Evolutionary conservation across 495 filamentous ascomycete species (phyloP).

Genomic region (Lepraria neglecta): DNA sequence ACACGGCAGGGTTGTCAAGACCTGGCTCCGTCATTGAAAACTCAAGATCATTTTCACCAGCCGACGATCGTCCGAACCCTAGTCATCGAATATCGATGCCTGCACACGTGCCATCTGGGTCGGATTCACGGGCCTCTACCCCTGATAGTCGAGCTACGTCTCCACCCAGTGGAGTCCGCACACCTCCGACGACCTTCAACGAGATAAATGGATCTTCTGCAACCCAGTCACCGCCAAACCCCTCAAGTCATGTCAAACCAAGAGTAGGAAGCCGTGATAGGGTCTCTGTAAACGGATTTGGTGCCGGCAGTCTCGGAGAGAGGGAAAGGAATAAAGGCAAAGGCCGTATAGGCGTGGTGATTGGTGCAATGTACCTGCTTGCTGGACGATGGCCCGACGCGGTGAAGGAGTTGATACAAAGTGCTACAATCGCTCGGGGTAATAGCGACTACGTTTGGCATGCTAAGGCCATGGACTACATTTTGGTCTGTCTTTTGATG

Average conservation of each 20-base stretch:
- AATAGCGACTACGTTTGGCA: conserved; percentile 93
- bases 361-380: conserved; percentile 81
- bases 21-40: conserved; percentile 13
- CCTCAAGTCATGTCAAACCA: conserved; percentile 24
- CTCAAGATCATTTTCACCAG: conserved; percentile 21
- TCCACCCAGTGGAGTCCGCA: conserved; percentile 38
- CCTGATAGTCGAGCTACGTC: conserved; percentile 45
- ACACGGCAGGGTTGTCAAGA: conserved; percentile 14
- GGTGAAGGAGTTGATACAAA: conserved; percentile 75
- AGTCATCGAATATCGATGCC: conserved; percentile 77
- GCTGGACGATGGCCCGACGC: conserved; percentile 88
- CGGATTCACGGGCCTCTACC: conserved; percentile 47
- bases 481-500: conserved; percentile 74
- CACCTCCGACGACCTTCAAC: conserved; percentile 66
- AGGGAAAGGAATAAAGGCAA: conserved; percentile 75
- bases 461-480: conserved; percentile 86
- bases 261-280: conserved; percentile 62
- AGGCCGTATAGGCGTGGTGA: conserved; percentile 69
- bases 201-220: conserved; percentile 32
- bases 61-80: conserved; percentile 11
- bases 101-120: conserved; percentile 48
- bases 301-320: conserved; percentile 64
- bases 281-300: conserved; percentile 78
- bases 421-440: conserved; percentile 66
- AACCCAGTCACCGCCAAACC: conserved; percentile 16